Base-by-base conservation (phyloP, 805 yeast species). In the Nakazawaea wyomingensis region DNA sequence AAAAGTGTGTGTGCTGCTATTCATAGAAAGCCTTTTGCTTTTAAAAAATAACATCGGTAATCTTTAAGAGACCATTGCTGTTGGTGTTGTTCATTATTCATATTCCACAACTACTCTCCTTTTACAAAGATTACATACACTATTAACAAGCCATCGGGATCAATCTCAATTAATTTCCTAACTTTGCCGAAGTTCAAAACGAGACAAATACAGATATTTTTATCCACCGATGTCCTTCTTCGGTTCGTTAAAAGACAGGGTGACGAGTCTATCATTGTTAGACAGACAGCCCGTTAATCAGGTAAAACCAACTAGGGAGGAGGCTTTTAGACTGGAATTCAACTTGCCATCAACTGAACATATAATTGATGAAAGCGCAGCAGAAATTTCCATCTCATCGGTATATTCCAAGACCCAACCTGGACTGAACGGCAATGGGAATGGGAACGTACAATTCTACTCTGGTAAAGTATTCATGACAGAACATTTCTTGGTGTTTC, bases 401-500 rank as follows among this genome's bases (percentile, higher is more conserved):
- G 50, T 50, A 20, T 54, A 46, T 31, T 21, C 46, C 10, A 18
- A 28, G n/a, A 17, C 26, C 13, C 39, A 29, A 16, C n/a, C 28
- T 8, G 22, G n/a, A n/a, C 18, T 16, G 17, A 29, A 34, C 13
- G 24, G 31, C 50, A 30, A 18, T 48, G 20, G 10, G 17, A 29
- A 34, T 13, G 24, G 31, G 50, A 30, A 18, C 47, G 20, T 52
- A 43, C 29, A 44, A 26, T 45, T 62, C 45, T 63, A 69, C 68
- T 62, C 85, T 41, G 85, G 99, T 53, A 64, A 71, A 63, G 52
- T 90, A n/a, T 82, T 68, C 51, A 60, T 93, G 34, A 84, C 96
- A 1, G 78, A 78, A 43, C 85, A 83, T 50, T 93, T 79, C 56
- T 57, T 93, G 29, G 76, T 85, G 18, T 91, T 90, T 55, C 71